Evolutionary conservation across 2,329 filamentous ascomycete species (phyloP), one percentile per base, ranked within the genome.

Genomic region (Camptophora hylomeconis): DNA sequence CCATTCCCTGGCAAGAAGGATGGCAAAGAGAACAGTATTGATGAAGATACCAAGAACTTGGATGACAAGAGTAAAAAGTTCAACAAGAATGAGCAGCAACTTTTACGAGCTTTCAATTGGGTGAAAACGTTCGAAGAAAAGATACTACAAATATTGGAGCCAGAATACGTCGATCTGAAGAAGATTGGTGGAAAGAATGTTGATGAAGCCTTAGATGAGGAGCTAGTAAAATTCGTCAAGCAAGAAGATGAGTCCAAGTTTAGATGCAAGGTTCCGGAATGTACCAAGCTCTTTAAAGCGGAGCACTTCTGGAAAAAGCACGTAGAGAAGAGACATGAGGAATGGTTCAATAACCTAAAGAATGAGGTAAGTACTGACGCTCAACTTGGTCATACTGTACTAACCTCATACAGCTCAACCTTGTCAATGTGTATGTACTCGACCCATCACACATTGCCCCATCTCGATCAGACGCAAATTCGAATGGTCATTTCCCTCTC

Each of bases 91-190:
- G 84, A 93, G 46, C 83, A 92, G 51, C 89, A 95, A 51, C 71
- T 95, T 9, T 80, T 92, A 47, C 78, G 86, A 33, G 89, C 89
- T 0, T 95, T 84, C 60, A 98, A 95, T 49, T 98, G 92, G 89
- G 92, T 98, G 36, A 92, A 80, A 61, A 95, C 89, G 0, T 98
- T 93, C 47, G 89, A 98, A 51, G 89, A 98, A 49, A 98, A 98
- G 60, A 69, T 98, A 28, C 64, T 82, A 50, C 86, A 94, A 52
- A 80, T 95, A 25, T 66, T 98, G 9, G 87, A 95, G 42, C 89
- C 89, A 0, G 81, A 89, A 31, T 75, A 76, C 27, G 80, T 80
- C 14, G 84, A 95, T 48, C 63, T 95, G 22, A 75, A 75, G 52
- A 95, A 94, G 58, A 69, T 95, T 15, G 89, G 92, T 27, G 89